A percentile compares a stretch with the other conserved stretches of the same genome.
phyloP scores from a whole-genome alignment of 495 filamentous ascomycete species.

The Neurospora discreta region DNA sequence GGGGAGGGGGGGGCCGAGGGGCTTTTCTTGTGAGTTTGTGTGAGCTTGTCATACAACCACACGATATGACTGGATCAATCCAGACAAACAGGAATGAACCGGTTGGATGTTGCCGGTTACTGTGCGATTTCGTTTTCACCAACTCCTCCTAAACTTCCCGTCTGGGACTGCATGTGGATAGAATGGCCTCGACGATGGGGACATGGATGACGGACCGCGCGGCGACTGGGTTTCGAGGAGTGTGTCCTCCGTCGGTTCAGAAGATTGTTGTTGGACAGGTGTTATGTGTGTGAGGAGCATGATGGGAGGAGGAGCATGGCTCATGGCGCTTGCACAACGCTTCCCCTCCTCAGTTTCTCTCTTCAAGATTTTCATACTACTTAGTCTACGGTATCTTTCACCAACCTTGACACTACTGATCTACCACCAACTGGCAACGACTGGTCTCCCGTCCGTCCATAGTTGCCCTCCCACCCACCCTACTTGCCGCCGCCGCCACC shows the following conservation, averaged over 20 bases:
- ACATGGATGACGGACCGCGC: not conserved
- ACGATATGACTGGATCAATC: not conserved
- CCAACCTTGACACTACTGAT: not conserved
- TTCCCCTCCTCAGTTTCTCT: not conserved
- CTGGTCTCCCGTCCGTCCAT: slow-evolving; percentile 1
- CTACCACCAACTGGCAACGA: not conserved
- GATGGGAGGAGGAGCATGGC: not conserved
- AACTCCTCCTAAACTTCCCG: not conserved
- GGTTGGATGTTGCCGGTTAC: not conserved
- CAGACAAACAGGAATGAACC: not conserved
- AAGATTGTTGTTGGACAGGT: not conserved
- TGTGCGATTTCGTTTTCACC: not conserved
- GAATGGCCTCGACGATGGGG: not conserved
- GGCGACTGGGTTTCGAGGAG: not conserved
- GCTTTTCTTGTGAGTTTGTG: not conserved
- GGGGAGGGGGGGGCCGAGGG: not conserved
- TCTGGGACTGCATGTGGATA: not conserved
- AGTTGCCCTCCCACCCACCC: slow-evolving; percentile 1
- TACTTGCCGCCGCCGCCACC: not conserved
- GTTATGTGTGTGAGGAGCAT: not conserved
- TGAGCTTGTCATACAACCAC: not conserved
- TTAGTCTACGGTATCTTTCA: not conserved
- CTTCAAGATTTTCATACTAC: not conserved
- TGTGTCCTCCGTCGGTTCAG: not conserved
- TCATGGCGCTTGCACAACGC: not conserved